These are phyloP conservation scores for Sarocladiaceae sp. DNA, from an alignment of 2,329 filamentous ascomycete genomes.

Conservation along the genomic window DNA sequence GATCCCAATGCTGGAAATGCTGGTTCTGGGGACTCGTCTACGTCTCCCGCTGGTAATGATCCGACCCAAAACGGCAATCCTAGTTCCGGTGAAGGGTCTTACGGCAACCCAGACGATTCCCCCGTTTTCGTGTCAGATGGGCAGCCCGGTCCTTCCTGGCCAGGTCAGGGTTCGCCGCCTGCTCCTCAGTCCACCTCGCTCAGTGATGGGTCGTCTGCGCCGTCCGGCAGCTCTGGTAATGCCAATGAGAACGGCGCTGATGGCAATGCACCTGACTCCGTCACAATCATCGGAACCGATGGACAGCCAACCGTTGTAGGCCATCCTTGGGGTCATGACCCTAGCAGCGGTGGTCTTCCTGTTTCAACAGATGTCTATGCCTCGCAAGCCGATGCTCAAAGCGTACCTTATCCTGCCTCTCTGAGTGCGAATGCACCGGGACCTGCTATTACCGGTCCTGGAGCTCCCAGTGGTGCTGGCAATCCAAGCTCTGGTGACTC, in stretches of 20 bases:
- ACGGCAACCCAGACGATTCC: neutral
- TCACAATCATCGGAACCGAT: constrained; percentile 10
- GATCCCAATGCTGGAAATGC: neutral
- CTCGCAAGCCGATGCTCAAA: constrained; percentile 1
- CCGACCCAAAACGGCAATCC: neutral
- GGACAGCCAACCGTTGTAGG: constrained; percentile 8
- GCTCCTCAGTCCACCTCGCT: neutral
- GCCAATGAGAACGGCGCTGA: neutral
- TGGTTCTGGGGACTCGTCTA: neutral
- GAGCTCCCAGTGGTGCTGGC: neutral
- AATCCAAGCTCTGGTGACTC: neutral
- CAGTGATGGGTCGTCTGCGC: neutral
- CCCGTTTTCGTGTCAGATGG: constrained; percentile 4
- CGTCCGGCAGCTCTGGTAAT: neutral
- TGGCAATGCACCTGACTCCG: neutral
- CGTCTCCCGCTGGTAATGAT: neutral
- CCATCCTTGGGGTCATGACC: constrained; percentile 1
- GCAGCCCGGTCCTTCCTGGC: neutral
- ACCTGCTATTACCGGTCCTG: neutral
- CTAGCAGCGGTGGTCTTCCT: neutral
- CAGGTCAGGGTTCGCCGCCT: neutral
- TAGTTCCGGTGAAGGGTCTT: neutral
- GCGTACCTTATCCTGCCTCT: neutral
- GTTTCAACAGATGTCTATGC: neutral
- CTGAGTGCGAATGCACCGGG: neutral